These are phyloP conservation scores for Solanum rostratum DNA, from an alignment of 257 asterid species.

Conservation along the genomic window DNA sequence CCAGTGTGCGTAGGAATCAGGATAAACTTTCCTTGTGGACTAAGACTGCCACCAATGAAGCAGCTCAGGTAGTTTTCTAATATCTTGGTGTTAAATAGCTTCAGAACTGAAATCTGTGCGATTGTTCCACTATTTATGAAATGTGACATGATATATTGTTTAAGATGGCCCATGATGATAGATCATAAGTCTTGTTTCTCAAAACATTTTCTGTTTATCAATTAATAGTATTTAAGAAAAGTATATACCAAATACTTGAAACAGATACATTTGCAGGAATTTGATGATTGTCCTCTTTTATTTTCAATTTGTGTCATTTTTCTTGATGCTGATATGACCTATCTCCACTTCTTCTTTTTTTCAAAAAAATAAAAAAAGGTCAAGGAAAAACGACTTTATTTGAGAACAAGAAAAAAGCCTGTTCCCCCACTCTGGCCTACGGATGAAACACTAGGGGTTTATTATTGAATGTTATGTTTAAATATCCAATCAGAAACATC, in stretches of 20 bases:
- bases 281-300: not conserved
- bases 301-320: not conserved
- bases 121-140: not conserved
- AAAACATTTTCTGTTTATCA: not conserved
- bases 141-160: not conserved
- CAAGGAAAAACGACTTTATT: not conserved
- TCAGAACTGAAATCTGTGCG: not conserved
- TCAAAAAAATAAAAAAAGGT: not conserved
- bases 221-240: not conserved
- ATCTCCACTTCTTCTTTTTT: not conserved
- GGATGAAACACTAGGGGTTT: not conserved
- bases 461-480: not conserved
- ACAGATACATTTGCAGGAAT: not conserved
- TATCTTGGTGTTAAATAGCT: not conserved
- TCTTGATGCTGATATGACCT: not conserved
- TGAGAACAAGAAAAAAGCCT: not conserved
- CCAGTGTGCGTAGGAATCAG: constrained; percentile 70
- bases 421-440: not conserved
- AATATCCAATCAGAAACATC: not conserved
- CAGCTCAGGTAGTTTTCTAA: constrained; percentile 55
- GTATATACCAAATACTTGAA: not conserved
- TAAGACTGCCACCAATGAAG: constrained; percentile 84
- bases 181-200: not conserved
- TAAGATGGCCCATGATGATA: not conserved
- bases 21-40: constrained; percentile 90